phyloP scores from a whole-genome alignment of 2,329 filamentous ascomycete species.

The Bipolaris bicolor region DNA sequence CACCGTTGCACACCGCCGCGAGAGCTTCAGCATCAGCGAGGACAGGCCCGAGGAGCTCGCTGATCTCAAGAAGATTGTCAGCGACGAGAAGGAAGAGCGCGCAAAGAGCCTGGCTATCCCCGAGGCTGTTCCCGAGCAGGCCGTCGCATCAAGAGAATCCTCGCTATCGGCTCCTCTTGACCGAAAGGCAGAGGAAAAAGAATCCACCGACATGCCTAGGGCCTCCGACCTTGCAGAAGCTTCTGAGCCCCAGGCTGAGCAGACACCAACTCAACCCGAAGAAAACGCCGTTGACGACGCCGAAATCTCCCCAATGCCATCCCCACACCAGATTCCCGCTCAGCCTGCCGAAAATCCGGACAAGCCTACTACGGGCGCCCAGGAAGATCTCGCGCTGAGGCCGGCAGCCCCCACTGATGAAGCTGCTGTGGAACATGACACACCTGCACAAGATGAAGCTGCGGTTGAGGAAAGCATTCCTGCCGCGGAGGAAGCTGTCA shows the following conservation, averaged over 20 bases:
- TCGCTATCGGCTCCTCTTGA: constrained; percentile 44
- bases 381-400: constrained; percentile 51
- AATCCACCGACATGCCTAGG: constrained; percentile 38
- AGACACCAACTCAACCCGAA: constrained; percentile 9
- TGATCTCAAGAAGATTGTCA: constrained; percentile 50
- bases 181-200: constrained; percentile 29
- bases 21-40: constrained; percentile 52
- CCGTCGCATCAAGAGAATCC: constrained; percentile 49
- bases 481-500: background rate
- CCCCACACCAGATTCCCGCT: background rate
- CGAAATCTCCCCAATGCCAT: constrained; percentile 1
- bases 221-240: constrained; percentile 43
- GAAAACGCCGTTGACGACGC: constrained; percentile 5
- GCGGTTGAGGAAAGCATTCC: constrained; percentile 32
- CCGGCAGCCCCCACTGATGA: constrained; percentile 48
- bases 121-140: constrained; percentile 52
- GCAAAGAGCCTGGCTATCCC: constrained; percentile 44
- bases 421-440: constrained; percentile 47
- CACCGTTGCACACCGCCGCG: constrained; percentile 42
- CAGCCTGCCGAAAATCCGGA: constrained; percentile 48
- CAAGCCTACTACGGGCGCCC: constrained; percentile 51
- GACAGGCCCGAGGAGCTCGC: constrained; percentile 42
- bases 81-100: constrained; percentile 49
- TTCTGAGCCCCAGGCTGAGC: background rate
- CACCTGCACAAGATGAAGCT: background rate